These are phyloP conservation scores for Ophiostoma piceae DNA, from an alignment of 2,329 filamentous ascomycete species.

Conservation along the genomic window DNA sequence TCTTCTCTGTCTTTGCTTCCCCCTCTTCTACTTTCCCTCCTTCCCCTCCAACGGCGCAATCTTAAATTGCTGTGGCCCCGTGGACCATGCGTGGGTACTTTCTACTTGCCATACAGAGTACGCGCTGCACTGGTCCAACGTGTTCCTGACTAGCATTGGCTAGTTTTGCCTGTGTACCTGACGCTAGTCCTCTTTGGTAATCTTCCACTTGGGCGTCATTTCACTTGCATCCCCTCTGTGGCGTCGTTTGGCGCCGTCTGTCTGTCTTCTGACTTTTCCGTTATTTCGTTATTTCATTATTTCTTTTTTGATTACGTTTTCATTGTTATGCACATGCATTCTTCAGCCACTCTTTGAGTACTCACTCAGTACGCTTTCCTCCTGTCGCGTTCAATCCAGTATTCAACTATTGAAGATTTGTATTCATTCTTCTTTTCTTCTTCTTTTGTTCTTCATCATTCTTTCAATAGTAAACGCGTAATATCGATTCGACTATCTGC, in stretches of 20 bases:
- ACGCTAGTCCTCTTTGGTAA: conserved; percentile 2
- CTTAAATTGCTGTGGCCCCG: neutral
- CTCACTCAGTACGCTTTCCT: too few relatives aligned
- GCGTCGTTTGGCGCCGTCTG: neutral
- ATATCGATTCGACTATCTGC: neutral
- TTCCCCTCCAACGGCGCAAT: conserved; percentile 13
- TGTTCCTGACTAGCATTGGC: conserved; percentile 7
- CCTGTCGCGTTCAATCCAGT: neutral
- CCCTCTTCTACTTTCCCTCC: neutral
- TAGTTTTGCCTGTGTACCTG: neutral
- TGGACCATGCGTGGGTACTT: conserved; percentile 3
- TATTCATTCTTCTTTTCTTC: neutral
- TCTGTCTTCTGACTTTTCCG: neutral
- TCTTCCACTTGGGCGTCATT: neutral
- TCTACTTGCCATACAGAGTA: neutral
- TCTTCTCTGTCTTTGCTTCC: neutral
- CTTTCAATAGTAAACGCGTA: neutral
- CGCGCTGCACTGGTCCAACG: neutral
- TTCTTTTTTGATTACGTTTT: neutral
- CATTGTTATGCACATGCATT: conserved; percentile 5
- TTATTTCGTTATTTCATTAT: neutral
- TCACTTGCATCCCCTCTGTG: neutral
- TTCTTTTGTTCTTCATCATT: too few relatives aligned
- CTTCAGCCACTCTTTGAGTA: neutral
- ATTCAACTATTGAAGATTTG: neutral